A percentile compares a stretch with the other conserved stretches of the same genome.
Evolutionary conservation across 495 filamentous ascomycete species (phyloP).

Genomic region (Podospora appendiculata): DNA sequence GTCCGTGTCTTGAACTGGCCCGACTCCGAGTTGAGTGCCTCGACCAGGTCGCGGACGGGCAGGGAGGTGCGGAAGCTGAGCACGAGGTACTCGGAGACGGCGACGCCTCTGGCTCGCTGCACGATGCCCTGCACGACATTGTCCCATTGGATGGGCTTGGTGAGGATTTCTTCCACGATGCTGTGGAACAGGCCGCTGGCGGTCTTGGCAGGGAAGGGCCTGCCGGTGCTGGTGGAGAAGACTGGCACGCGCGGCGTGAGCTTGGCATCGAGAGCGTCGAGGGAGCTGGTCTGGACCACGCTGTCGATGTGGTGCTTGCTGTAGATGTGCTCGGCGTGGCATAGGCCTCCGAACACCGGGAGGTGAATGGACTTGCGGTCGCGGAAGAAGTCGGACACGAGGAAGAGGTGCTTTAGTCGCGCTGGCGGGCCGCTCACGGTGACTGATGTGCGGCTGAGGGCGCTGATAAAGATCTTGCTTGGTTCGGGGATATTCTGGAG

Average conservation of each 20-base stretch:
- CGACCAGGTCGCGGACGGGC: slow-evolving; percentile 8
- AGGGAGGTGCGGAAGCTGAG: slow-evolving; percentile 11
- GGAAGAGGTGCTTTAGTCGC: slow-evolving; percentile 4
- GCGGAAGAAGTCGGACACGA: slow-evolving; percentile 1
- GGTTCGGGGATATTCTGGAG: too few species aligned
- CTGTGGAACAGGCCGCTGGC: slow-evolving; percentile 19
- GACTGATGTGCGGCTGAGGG: slow-evolving; percentile 23
- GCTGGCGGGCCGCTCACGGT: slow-evolving; percentile 32
- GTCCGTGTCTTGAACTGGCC: background rate
- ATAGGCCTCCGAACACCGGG: slow-evolving; percentile 5
- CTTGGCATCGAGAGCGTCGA: slow-evolving; percentile 5
- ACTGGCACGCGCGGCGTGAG: slow-evolving; percentile 9
- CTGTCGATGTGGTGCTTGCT: slow-evolving; percentile 14
- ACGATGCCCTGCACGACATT: slow-evolving; percentile 64
- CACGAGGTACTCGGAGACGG: slow-evolving; percentile 7
- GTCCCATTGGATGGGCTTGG: slow-evolving; percentile 55
- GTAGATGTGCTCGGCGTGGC: slow-evolving; percentile 33
- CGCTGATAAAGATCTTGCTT: slow-evolving; percentile 9
- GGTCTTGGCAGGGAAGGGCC: slow-evolving; percentile 9
- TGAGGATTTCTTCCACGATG: slow-evolving; percentile 27
- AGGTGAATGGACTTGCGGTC: slow-evolving; percentile 47
- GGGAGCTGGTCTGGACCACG: slow-evolving; percentile 5
- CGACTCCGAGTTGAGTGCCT: background rate
- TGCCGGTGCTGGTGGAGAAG: slow-evolving; percentile 12
- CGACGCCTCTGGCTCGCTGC: slow-evolving; percentile 2